phyloP scores from a whole-genome alignment of 2,329 filamentous ascomycete genomes.

The Simplicillium sp. region DNA sequence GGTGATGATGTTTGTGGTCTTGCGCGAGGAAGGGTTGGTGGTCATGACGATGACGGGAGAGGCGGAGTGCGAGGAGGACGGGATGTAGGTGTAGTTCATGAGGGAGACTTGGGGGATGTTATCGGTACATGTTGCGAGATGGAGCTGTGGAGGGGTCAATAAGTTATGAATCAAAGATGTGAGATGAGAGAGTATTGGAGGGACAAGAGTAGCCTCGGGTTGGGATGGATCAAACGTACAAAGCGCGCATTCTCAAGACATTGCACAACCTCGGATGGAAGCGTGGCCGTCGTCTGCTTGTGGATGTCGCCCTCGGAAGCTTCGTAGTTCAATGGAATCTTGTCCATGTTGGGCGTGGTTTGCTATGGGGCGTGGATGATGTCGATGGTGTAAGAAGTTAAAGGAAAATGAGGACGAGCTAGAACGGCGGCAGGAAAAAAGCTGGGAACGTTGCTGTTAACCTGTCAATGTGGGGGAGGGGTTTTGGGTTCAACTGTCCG shows the following conservation, averaged over 20 bases:
- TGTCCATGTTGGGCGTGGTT: slow-evolving; percentile 34
- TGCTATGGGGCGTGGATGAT: no score
- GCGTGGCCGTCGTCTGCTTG: slow-evolving; percentile 55
- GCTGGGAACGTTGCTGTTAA: no score
- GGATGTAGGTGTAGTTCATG: slow-evolving; percentile 99
- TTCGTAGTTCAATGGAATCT: slow-evolving; percentile 66
- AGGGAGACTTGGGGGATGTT: slow-evolving; percentile 86
- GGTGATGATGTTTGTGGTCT: slow-evolving; percentile 69
- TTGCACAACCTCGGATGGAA: slow-evolving; percentile 78
- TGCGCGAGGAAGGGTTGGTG: slow-evolving; percentile 68
- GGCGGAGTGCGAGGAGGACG: slow-evolving; percentile 58
- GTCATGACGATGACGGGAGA: slow-evolving; percentile 93
- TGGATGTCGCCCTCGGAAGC: slow-evolving; percentile 65
- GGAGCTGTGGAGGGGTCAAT: slow-evolving; percentile 81
- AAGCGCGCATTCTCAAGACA: slow-evolving; percentile 94
- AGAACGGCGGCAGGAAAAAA: no score
- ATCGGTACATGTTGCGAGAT: slow-evolving; percentile 81
- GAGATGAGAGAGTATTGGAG: no score
- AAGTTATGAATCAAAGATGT: no score
- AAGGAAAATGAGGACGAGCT: no score
- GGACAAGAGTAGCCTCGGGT: slow-evolving; percentile 9
- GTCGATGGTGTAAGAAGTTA: no score
- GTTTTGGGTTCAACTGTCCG: no score
- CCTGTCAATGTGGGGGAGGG: no score
- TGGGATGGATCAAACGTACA: slow-evolving; percentile 55